Conservation (phyloP, 2,329 filamentous ascomycete species). For the Epichloe typhina region DNA sequence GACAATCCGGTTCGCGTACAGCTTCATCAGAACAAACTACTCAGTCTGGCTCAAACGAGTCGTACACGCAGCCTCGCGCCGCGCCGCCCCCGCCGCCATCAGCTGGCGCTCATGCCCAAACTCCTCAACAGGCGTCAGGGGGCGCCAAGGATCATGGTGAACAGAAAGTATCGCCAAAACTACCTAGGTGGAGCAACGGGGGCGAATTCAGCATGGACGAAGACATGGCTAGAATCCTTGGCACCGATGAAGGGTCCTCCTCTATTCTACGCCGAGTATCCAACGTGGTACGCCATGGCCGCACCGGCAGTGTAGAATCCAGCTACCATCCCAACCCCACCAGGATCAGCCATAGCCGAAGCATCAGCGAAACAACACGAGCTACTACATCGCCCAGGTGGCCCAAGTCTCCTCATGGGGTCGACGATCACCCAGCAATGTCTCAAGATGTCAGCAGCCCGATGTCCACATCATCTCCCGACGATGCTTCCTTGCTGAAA, state of each 20-base stretch:
- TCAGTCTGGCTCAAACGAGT: constrained; percentile 26
- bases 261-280: constrained; percentile 82
- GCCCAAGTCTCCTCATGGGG: constrained; percentile 50
- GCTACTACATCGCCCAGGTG: constrained; percentile 52
- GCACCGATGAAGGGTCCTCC: constrained; percentile 60
- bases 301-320: constrained; percentile 67
- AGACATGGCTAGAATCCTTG: constrained; percentile 82
- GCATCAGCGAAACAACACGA: constrained; percentile 54
- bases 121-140: constrained; percentile 34
- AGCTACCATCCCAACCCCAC: constrained; percentile 23
- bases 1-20: constrained; percentile 2
- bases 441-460: constrained; percentile 56
- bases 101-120: constrained; percentile 16
- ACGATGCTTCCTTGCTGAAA: constrained; percentile 56
- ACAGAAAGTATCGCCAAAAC: constrained; percentile 47
- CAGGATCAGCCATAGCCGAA: constrained; percentile 41
- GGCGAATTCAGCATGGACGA: constrained; percentile 91
- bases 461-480: constrained; percentile 46
- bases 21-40: not conserved
- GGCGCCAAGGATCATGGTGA: constrained; percentile 27
- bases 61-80: constrained; percentile 45
- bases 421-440: constrained; percentile 37
- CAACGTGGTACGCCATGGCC: constrained; percentile 84
- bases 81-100: constrained; percentile 38
- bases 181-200: constrained; percentile 63